These are phyloP conservation scores for Ogataea methanolica DNA, from an alignment of 805 yeast genomes.

Conservation along the genomic window DNA sequence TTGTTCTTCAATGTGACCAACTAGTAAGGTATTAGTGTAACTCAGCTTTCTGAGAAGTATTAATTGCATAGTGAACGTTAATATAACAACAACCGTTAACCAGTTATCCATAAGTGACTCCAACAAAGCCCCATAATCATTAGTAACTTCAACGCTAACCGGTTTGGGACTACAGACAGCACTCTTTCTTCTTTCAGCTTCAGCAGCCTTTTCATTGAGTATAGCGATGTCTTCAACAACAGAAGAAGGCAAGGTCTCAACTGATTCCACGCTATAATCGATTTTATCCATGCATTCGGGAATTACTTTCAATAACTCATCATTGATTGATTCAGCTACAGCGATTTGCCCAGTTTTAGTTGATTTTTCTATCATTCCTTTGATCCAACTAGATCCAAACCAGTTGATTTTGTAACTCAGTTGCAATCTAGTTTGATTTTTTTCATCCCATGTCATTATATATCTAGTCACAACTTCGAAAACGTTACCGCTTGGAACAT, in stretches of 20 bases:
- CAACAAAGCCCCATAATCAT: conserved; percentile 2
- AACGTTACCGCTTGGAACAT: conserved; percentile 88
- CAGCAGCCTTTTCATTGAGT: neutral
- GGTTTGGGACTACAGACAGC: neutral
- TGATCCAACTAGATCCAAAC: conserved; percentile 92
- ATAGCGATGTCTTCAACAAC: no score
- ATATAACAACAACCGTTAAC: conserved; percentile 4
- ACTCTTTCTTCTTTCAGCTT: neutral
- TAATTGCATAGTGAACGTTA: conserved; percentile 7
- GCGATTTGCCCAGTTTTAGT: conserved; percentile 74
- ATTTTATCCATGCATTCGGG: conserved; percentile 5
- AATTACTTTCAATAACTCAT: conserved; percentile 18
- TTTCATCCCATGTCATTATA: conserved; percentile 67
- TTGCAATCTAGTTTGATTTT: conserved; percentile 53
- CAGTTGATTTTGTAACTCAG: conserved; percentile 80
- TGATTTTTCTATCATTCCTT: conserved; percentile 81
- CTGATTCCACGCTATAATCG: neutral
- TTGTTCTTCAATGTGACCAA: neutral
- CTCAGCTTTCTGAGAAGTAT: conserved; percentile 4
- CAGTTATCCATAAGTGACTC: conserved; percentile 8
- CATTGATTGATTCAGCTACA: conserved; percentile 42
- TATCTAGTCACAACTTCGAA: conserved; percentile 74
- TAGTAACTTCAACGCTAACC: neutral
- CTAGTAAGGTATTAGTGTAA: neutral
- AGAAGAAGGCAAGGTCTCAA: neutral